A percentile compares a stretch with the other conserved stretches of the same genome.
Conservation (phyloP, 2,329 filamentous ascomycete genomes). For the Xylaria sp. region DNA sequence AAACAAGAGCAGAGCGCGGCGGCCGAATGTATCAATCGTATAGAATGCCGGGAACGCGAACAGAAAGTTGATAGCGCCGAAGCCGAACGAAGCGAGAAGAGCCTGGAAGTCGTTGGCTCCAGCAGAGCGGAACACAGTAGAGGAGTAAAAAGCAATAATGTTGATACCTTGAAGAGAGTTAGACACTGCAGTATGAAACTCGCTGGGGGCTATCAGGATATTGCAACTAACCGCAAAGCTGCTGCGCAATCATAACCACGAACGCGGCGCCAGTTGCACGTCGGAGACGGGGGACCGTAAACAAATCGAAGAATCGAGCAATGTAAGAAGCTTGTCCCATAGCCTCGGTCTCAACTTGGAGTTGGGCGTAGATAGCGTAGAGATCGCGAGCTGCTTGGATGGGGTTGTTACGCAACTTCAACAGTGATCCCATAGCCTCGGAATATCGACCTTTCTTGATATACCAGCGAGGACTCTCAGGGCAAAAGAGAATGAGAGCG, state of each 20-base stretch:
- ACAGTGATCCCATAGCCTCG: constrained; percentile 67
- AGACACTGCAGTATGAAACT: not conserved
- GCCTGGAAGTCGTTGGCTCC: constrained; percentile 65
- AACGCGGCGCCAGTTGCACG: constrained; percentile 80
- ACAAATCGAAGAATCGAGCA: constrained; percentile 70
- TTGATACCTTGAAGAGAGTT: constrained; percentile 59
- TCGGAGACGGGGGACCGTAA: constrained; percentile 74
- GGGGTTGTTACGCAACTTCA: constrained; percentile 63
- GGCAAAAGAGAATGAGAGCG: constrained; percentile 71
- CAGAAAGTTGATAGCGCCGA: constrained; percentile 72
- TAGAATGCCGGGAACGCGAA: constrained; percentile 71
- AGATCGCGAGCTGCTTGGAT: constrained; percentile 70
- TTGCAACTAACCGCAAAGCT: constrained; percentile 64
- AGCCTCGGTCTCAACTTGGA: constrained; percentile 68
- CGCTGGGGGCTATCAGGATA: not conserved
- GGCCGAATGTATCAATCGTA: constrained; percentile 74
- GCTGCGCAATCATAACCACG: constrained; percentile 81
- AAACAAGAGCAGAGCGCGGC: constrained; percentile 69
- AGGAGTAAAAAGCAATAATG: constrained; percentile 80
- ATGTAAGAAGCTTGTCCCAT: constrained; percentile 65
- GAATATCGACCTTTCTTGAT: constrained; percentile 72
- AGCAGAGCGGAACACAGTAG: constrained; percentile 68
- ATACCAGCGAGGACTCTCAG: constrained; percentile 72
- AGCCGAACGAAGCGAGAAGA: constrained; percentile 71
- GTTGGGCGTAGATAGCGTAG: constrained; percentile 72